Base-by-base conservation (phyloP, 331 rosid species). In the Cydonia oblonga region DNA sequence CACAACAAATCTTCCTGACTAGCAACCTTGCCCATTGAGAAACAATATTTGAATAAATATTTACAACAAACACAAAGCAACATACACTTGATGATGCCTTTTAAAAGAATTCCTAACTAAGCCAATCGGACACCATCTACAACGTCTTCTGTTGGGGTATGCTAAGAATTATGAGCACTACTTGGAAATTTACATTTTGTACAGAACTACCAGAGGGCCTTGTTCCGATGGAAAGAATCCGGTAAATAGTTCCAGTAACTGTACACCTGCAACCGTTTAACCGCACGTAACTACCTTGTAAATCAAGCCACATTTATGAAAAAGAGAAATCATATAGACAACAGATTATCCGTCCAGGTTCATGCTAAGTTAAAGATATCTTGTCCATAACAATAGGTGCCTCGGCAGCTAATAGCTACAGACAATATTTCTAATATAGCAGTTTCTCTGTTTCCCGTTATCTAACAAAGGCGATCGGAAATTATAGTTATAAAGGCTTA, bases 221-320 rank as follows among this genome's bases (percentile, higher is more conserved):
- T 29, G 64, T 26, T 26, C 29, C 23, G 22, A 40, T 42, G 71
- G 74, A 46, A 80, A 75, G 56, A 81, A 78, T 78, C 75, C 32
- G 42, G 25, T 15, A 30, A 18, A 72, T 51, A 58, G 69, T 60
- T 78, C 75, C 32, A 25, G 26, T 15, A 30, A 18, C 75, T 75
- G 80, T 75, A 80, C 83, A 68, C 67, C 83, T 75, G 76, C 77
- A 75, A 61, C 64, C 26, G 28, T 11, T 54, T 28, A 24, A 38
- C 19, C 40, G 8, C 51, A 38, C 66, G 25, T 51, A 32, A 61
- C 68, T 15, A 49, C 18, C 14, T 57, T 57, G 62, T 5, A 57
- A 57, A 57, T 57, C 30, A 57, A 20, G 29, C 62, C 62, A 56
- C 15, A 46, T 4, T 22, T 54, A 15, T 46, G 7, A 46, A 46